A percentile compares a stretch with the other conserved stretches of the same genome.
phyloP scores from a whole-genome alignment of 192 early-diverging fungal genomes.

The Oehlia diaphana region DNA sequence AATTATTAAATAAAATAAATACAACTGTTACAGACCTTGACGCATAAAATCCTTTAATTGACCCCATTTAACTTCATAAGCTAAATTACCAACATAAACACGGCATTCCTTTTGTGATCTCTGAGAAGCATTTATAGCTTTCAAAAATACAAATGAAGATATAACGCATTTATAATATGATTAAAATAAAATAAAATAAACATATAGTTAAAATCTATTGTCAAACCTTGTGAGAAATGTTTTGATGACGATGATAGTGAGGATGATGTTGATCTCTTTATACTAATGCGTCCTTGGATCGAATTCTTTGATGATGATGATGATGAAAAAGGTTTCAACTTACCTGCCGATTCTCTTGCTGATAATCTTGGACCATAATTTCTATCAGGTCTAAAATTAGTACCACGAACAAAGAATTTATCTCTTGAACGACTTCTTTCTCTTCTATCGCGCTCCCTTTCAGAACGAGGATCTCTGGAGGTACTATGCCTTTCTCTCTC shows the following conservation, averaged over 20 bases:
- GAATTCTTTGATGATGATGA: slow-evolving; percentile 15
- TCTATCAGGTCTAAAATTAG: slow-evolving; percentile 13
- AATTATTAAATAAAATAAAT: too few relatives aligned
- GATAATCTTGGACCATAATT: slow-evolving; percentile 23
- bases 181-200: background rate
- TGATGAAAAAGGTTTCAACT: background rate
- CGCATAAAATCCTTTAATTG: slow-evolving; percentile 85
- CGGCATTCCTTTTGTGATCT: slow-evolving; percentile 56
- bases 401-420: background rate
- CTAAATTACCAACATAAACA: slow-evolving; percentile 83
- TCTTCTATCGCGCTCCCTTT: slow-evolving; percentile 15
- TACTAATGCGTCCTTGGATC: slow-evolving; percentile 8
- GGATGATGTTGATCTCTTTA: background rate
- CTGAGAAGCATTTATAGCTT: slow-evolving; percentile 42
- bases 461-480: background rate
- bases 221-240: slow-evolving; percentile 15
- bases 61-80: slow-evolving; percentile 70
- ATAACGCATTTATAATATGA: background rate
- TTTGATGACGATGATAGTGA: background rate
- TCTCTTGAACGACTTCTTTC: slow-evolving; percentile 24
- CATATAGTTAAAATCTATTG: background rate
- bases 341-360: slow-evolving; percentile 28
- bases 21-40: slow-evolving; percentile 50
- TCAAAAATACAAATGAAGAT: background rate
- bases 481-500: slow-evolving; percentile 13